Percentiles rank a stretch among this genome's conserved stretches.
Conservation (phyloP, 768 basidiomycete species). For the Suillus clintonianus region DNA sequence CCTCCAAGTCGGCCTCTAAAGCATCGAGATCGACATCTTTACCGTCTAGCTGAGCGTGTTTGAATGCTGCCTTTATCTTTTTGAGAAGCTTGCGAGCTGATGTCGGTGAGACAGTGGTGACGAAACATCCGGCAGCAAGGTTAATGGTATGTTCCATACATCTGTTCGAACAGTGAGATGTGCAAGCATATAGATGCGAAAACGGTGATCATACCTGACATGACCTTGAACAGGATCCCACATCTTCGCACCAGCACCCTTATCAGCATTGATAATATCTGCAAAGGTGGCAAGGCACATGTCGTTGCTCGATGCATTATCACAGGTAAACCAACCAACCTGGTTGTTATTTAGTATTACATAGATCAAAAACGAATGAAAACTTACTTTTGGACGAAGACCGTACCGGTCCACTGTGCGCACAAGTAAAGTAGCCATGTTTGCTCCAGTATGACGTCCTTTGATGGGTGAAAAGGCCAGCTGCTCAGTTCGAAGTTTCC, state of each 20-base stretch:
- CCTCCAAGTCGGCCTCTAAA: neutral
- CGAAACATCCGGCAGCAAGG: neutral
- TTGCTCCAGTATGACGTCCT: neutral
- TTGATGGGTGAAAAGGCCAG: neutral
- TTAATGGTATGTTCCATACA: neutral
- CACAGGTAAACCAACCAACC: neutral
- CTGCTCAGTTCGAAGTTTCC: neutral
- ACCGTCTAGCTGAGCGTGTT: neutral
- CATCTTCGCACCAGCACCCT: neutral
- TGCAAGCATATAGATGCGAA: neutral
- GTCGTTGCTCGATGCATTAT: neutral
- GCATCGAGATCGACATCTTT: neutral
- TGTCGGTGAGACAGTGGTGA: neutral
- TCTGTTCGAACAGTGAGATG: neutral
- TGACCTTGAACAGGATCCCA: neutral
- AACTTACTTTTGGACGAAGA: neutral
- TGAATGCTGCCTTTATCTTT: neutral
- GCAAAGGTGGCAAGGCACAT: neutral
- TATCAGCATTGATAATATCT: neutral
- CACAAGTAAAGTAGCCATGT: neutral
- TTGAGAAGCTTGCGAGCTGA: neutral
- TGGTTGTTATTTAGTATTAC: neutral
- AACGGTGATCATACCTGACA: neutral
- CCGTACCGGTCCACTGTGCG: neutral
- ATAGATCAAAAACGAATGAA: neutral